Evolutionary conservation across 441 rosid species (phyloP), one percentile per base, ranked within the genome.

Genomic region (Erodium moschatum): DNA sequence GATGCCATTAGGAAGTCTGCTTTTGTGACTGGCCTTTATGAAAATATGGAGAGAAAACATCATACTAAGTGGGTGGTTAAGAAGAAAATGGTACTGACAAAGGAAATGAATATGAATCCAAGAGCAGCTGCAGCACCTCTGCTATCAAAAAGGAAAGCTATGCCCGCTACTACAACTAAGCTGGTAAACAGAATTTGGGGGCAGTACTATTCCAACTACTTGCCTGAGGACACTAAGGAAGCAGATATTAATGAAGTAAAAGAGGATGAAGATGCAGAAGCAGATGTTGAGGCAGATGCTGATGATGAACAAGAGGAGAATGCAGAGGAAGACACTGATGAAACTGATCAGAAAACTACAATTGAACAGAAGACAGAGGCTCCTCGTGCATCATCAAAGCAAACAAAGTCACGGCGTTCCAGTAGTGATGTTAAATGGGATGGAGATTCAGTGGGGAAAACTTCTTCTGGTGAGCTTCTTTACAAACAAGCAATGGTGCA

Each of bases 171-270:
- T 27, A 85, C 97, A 64, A 92, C 96, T 38, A 80, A 80, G 69
- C 73, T 90, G 33, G 82, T 93, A 72, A 89, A 88, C 75, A 85
- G 89, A 72, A 83, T 90, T 24, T 93, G 98, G 98, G 95, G 91
- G 0, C 93, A 89, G 66, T 88, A 72, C 79, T 93, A 85, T 77
- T 87, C 93, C 13, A 85, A 83, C 73, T 83, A 86, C 80, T 74
- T 76, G 13, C 90, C 89, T 9, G 95, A 93, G 70, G 86, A 82
- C 70, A 11, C 76, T 65, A 73, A 79, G 71, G 89, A 77, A 71
- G 93, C 61, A 65, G 70, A 70, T 62, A 68, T 29, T 66, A 18
- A 29, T n/a, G 89, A 80, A 68, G 75, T 67, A 63, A 86, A 84
- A 65, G 86, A 69, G 54, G 92, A 82, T 5, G 90, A 79, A 24